These are phyloP conservation scores for Suillus lakei DNA, from an alignment of 768 basidiomycete genomes.

Conservation along the genomic window DNA sequence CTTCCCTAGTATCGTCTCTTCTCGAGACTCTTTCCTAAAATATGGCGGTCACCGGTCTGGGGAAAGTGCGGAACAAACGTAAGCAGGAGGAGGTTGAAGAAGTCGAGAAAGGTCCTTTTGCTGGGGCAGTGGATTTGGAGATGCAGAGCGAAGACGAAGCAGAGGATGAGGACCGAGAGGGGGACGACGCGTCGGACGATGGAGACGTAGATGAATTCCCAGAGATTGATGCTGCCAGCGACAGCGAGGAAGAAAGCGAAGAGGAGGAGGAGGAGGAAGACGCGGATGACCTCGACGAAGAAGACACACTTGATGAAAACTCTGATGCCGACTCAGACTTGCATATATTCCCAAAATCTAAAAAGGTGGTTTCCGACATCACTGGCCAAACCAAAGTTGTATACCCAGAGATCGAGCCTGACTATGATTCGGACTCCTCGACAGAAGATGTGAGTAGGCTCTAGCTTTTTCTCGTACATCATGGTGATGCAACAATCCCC, in stretches of 20 bases:
- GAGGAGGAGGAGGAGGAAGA: constrained; percentile 37
- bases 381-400: constrained; percentile 85
- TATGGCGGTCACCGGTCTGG: constrained; percentile 40
- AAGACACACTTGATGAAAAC: constrained; percentile 35
- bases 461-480: constrained; percentile 4
- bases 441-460: constrained; percentile 79
- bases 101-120: constrained; percentile 34
- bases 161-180: constrained; percentile 36
- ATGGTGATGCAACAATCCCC: constrained; percentile 17
- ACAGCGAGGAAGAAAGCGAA: constrained; percentile 40
- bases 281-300: constrained; percentile 41
- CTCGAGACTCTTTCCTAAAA: not conserved
- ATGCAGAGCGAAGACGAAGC: constrained; percentile 79
- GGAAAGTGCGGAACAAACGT: constrained; percentile 57
- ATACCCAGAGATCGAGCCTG: constrained; percentile 88
- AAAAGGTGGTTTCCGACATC: constrained; percentile 74
- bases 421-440: constrained; percentile 90
- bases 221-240: constrained; percentile 61
- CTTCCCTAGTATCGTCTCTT: not conserved
- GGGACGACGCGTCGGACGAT: constrained; percentile 50
- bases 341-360: constrained; percentile 64
- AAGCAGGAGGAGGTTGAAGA: constrained; percentile 55
- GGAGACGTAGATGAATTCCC: constrained; percentile 77
- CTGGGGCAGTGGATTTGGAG: constrained; percentile 56
- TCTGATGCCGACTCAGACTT: constrained; percentile 49